Evolutionary conservation across 768 basidiomycete genomes (phyloP), one percentile per base, ranked within the genome.

Genomic region (Leccinum pellstonianum): DNA sequence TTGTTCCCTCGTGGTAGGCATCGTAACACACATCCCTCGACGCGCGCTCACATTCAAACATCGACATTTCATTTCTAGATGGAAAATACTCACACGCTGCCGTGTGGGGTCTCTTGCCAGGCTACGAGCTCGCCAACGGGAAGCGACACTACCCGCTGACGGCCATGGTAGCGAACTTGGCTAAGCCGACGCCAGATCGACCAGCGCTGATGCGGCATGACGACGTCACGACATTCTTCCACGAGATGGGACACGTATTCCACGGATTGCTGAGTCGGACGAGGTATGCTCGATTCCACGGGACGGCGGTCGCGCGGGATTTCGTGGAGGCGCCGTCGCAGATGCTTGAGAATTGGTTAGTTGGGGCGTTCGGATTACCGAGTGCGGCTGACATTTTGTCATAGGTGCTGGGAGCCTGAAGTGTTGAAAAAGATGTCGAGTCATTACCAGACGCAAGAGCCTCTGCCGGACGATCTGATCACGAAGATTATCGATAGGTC

Each of bases 141-240:
- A 79, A 79, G 54, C 81, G 88, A 23, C 79, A 79, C 70, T 92
- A 91, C 70, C 91, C 91, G 8, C 71, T 90, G 25, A 75, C 86
- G 0, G 86, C 87, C 3, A 93, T 94, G 87, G 93, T 94, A 5
- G 91, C 92, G 41, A 95, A 93, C 71, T 81, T 95, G 7, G 89
- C 91, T 2, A 94, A 95, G 70, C 80, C 91, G 8, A 91, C 90
- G 3, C 81, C 85, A 1, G 84, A 86, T 14, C 85, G 86, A 62
- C 90, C 90, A 7, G 91, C 90, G n/a, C 77, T 93, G 53, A 91
- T 95, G 90, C 76, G 80, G 21, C 90, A 93, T 60, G 86, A 87
- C 64, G 88, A 92, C 59, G 90, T 91, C 3, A 90, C 90, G 6
- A 93, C 87, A 0, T 90, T 93, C 77, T 92, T 93, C 82, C 92